A percentile compares a stretch with the other conserved stretches of the same genome.
phyloP scores from a whole-genome alignment of 805 yeast genomes.

The Debaryomyces tyrocola region DNA sequence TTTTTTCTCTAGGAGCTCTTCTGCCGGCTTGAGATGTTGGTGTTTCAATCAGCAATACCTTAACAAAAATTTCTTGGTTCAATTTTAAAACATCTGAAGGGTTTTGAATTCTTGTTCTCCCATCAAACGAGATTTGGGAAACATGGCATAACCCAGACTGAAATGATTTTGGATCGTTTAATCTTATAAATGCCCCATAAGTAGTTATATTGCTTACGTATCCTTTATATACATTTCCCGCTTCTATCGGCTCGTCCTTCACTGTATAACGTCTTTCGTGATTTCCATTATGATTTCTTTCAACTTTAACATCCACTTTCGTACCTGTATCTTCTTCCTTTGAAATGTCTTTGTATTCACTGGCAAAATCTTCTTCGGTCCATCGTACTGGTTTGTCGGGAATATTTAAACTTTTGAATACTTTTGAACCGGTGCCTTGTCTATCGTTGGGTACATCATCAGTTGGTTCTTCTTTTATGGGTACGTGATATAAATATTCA shows the following conservation, averaged over 20 bases:
- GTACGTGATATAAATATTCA: not conserved
- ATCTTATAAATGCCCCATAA: conserved; percentile 77
- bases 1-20: conserved; percentile 18
- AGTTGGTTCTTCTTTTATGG: not conserved
- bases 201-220: conserved; percentile 55
- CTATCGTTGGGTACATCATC: not conserved
- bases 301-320: conserved; percentile 5
- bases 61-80: conserved; percentile 66
- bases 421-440: conserved; percentile 1
- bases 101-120: conserved; percentile 46
- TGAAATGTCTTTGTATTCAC: conserved; percentile 5
- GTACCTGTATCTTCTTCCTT: conserved; percentile 5
- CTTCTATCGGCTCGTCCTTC: conserved; percentile 8
- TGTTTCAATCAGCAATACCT: conserved; percentile 43
- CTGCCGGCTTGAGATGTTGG: conserved; percentile 31
- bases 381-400: conserved; percentile 13
- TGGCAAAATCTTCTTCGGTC: conserved; percentile 7
- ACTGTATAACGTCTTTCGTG: not conserved
- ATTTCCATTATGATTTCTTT: not conserved
- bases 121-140: conserved; percentile 57
- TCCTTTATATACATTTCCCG: conserved; percentile 60
- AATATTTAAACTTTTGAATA: conserved; percentile 10
- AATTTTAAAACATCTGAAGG: conserved; percentile 58
- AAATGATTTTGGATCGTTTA: conserved; percentile 30
- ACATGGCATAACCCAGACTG: conserved; percentile 73